These are phyloP conservation scores for Saturnispora kantuleensis DNA, from an alignment of 805 yeast genomes.

Conservation along the genomic window DNA sequence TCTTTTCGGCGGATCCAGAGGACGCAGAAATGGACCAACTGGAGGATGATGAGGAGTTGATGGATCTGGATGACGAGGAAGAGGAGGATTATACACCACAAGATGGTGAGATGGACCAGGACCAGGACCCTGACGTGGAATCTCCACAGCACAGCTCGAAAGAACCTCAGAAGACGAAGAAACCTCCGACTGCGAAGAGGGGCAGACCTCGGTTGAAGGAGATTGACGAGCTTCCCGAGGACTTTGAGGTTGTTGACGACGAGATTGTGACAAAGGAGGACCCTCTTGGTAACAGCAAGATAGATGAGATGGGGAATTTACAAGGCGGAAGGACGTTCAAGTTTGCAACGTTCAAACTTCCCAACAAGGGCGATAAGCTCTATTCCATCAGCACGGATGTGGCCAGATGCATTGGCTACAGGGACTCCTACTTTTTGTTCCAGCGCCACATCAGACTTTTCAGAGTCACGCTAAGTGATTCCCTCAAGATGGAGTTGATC, in stretches of 20 bases:
- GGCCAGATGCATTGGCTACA: constrained; percentile 87
- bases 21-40: constrained; percentile 20
- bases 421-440: constrained; percentile 83
- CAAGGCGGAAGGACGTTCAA: constrained; percentile 67
- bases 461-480: constrained; percentile 64
- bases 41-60: constrained; percentile 16
- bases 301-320: constrained; percentile 57
- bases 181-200: constrained; percentile 13
- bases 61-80: constrained; percentile 13
- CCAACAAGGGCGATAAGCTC: constrained; percentile 56
- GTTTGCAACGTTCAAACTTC: constrained; percentile 55
- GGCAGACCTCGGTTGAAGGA: constrained; percentile 11
- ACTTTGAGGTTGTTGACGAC: constrained; percentile 50
- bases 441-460: constrained; percentile 72
- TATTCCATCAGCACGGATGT: constrained; percentile 95
- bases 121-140: constrained; percentile 1
- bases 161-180: constrained; percentile 2
- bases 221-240: constrained; percentile 8
- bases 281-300: constrained; percentile 66
- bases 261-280: constrained; percentile 74
- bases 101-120: constrained; percentile 16
- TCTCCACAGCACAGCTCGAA: neutral
- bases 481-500: constrained; percentile 75
- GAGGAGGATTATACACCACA: constrained; percentile 16
- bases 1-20: neutral